These are phyloP conservation scores for Terfezia boudieri DNA, from an alignment of 495 filamentous ascomycete genomes.

Conservation along the genomic window DNA sequence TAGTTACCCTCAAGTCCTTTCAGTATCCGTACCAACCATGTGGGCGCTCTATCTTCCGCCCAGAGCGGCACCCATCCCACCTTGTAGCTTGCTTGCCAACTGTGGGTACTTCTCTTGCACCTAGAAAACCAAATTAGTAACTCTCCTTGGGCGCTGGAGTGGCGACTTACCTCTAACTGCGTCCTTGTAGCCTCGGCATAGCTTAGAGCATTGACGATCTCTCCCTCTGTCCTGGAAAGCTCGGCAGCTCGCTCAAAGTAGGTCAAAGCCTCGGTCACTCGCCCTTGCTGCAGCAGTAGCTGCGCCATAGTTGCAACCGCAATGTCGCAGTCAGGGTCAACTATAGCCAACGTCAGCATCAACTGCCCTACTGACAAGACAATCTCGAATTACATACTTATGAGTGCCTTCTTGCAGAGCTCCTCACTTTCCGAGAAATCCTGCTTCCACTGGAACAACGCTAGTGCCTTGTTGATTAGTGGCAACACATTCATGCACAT, in stretches of 20 bases:
- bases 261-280: conserved; percentile 81
- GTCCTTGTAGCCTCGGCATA: conserved; percentile 96
- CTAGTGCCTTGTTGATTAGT: conserved; percentile 93
- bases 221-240: conserved; percentile 82
- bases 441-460: conserved; percentile 93
- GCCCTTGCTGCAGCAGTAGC: conserved; percentile 90
- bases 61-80: conserved; percentile 8
- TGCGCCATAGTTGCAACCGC: conserved; percentile 98
- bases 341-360: conserved; percentile 26
- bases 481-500: conserved; percentile 92
- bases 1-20: conserved; percentile 19
- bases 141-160: neutral
- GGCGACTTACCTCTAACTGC: conserved; percentile 43
- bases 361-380: conserved; percentile 4
- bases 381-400: conserved; percentile 44
- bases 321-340: conserved; percentile 97
- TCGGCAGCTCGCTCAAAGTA: conserved; percentile 95
- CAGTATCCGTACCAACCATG: conserved; percentile 23
- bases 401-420: conserved; percentile 88
- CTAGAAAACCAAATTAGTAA: conserved; percentile 1
- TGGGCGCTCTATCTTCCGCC: neutral
- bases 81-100: conserved; percentile 58
- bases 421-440: conserved; percentile 89
- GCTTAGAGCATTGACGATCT: conserved; percentile 86
- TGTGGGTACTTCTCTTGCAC: conserved; percentile 98